Percentiles rank a stretch among this genome's conserved stretches.
Evolutionary conservation across 129 eudicot species (phyloP).

Genomic region (Oenanthe sinensis): DNA sequence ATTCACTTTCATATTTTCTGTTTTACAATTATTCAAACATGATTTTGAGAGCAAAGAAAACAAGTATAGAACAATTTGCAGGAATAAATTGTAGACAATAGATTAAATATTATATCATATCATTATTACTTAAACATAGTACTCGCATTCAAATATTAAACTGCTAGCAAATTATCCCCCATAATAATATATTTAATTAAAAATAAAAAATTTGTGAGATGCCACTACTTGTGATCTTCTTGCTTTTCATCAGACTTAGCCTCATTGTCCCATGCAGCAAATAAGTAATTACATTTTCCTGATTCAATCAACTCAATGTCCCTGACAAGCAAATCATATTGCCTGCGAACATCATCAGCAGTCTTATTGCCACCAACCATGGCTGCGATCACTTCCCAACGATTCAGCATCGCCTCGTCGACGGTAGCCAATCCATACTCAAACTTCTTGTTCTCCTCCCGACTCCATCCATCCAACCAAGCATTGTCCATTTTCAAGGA

Average conservation of each 20-base stretch:
- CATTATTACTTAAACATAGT: too few species aligned
- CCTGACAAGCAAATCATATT: not conserved
- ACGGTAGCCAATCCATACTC: slow-evolving; percentile 1
- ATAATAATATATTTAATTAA: too few species aligned
- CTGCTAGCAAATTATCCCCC: too few species aligned
- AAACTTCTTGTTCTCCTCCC: slow-evolving; percentile 20
- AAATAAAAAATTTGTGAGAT: too few species aligned
- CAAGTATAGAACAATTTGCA: slow-evolving; percentile 28
- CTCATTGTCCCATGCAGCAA: not conserved
- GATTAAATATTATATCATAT: too few species aligned
- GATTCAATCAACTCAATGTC: not conserved
- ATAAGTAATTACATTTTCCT: not conserved
- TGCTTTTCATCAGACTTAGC: not conserved
- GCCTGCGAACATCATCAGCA: slow-evolving; percentile 4
- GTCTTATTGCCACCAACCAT: slow-evolving; percentile 17
- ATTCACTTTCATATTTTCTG: too few species aligned
- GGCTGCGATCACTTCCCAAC: slow-evolving; percentile 12
- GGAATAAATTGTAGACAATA: too few species aligned
- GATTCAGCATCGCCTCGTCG: not conserved
- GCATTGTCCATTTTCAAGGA: not conserved
- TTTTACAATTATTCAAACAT: too few species aligned
- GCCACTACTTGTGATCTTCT: too few species aligned
- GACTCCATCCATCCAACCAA: slow-evolving; percentile 9
- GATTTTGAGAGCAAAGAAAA: too few species aligned
- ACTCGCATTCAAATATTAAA: too few species aligned